A percentile compares a stretch with the other conserved stretches of the same genome.
Evolutionary conservation across 805 yeast species (phyloP).

Genomic region (Maudiozyma saulgeensis): DNA sequence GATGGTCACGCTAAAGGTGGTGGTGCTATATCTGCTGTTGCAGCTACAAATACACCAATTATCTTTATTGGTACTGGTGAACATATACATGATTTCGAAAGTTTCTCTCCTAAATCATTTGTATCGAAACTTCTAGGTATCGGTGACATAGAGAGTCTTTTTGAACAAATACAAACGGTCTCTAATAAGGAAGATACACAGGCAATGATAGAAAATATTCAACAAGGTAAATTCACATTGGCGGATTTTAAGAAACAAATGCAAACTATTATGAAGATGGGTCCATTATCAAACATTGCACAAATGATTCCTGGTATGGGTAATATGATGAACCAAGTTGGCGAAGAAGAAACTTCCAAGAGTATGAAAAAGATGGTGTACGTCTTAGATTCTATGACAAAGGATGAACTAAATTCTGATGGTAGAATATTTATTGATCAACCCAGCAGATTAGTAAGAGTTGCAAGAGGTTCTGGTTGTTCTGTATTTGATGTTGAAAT

Average conservation of each 20-base stretch:
- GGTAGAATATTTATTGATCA: constrained; percentile 70
- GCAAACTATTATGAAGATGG: constrained; percentile 94
- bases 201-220: constrained; percentile 82
- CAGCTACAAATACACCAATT: constrained; percentile 91
- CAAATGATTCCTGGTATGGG: constrained; percentile 91
- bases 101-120: constrained; percentile 81
- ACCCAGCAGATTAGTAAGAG: constrained; percentile 80
- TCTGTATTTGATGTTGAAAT: constrained; percentile 87
- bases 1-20: constrained; percentile 99
- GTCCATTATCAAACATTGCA: constrained; percentile 89
- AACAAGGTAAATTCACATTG: constrained; percentile 89
- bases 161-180: constrained; percentile 75
- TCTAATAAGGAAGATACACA: constrained; percentile 80
- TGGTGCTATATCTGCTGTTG: constrained; percentile 98
- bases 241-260: constrained; percentile 89
- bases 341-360: constrained; percentile 85
- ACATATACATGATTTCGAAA: constrained; percentile 86
- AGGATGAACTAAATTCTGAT: constrained; percentile 80
- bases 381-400: constrained; percentile 93
- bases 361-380: constrained; percentile 81
- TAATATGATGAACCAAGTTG: constrained; percentile 75
- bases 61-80: constrained; percentile 98
- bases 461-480: constrained; percentile 92
- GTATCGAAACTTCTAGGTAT: constrained; percentile 88
- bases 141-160: constrained; percentile 87